A percentile compares a stretch with the other conserved stretches of the same genome.
phyloP scores from a whole-genome alignment of 495 filamentous ascomycete species.

The Clavariopsis aquatica region DNA sequence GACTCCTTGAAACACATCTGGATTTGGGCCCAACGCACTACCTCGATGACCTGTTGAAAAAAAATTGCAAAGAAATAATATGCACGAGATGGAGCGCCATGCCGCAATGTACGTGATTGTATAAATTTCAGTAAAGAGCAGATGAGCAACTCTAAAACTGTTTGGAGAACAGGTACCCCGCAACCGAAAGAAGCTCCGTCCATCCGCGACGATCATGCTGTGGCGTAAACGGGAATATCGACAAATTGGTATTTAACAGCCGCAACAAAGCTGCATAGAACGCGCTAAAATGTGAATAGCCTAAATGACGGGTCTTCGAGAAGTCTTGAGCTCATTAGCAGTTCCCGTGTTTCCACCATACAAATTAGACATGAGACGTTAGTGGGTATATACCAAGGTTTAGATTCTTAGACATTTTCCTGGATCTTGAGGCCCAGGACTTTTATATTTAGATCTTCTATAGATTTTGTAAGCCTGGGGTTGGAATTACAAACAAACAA shows the following conservation, averaged over 20 bases:
- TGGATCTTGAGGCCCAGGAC: neutral
- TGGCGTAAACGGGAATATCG: conserved; percentile 5
- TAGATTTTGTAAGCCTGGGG: neutral
- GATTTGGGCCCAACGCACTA: neutral
- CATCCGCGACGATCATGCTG: neutral
- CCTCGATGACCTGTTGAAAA: neutral
- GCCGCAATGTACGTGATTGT: too few relatives aligned
- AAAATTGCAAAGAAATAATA: neutral
- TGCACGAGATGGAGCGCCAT: neutral
- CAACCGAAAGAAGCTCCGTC: neutral
- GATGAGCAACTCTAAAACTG: neutral
- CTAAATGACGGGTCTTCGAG: neutral
- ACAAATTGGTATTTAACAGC: conserved; percentile 1
- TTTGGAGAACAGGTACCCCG: neutral
- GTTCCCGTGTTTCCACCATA: neutral
- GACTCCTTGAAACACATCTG: neutral
- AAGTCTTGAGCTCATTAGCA: neutral
- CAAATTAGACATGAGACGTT: neutral
- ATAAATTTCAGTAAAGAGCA: neutral
- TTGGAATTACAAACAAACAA: neutral
- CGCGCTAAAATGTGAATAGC: neutral
- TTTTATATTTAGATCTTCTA: neutral
- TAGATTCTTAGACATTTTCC: neutral
- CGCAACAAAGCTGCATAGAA: neutral
- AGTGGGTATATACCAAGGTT: neutral